A percentile compares a stretch with the other conserved stretches of the same genome.
Conservation (phyloP, 1,139 yeast genomes). For the Nakaseomyces nivariensis region DNA sequence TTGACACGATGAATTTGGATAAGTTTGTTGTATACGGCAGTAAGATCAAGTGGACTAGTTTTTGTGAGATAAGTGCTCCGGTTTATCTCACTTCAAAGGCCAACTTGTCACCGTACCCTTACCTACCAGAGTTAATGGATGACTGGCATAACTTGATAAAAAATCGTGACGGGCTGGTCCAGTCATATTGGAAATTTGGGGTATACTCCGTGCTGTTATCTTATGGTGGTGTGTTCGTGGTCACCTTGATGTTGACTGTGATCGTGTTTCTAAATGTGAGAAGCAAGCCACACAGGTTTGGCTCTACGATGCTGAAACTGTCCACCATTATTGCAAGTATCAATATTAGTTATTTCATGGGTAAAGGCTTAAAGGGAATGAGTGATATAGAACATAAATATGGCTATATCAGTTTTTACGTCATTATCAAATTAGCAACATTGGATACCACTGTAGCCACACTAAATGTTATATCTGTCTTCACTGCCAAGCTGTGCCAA, state of each 20-base stretch:
- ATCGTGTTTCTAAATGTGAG: conserved; percentile 47
- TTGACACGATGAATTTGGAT: background rate
- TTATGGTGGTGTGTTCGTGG: conserved; percentile 53
- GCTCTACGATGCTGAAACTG: conserved; percentile 38
- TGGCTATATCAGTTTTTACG: conserved; percentile 36
- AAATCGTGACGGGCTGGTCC: conserved; percentile 10
- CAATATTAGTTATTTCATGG: conserved; percentile 44
- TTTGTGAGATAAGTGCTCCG: background rate
- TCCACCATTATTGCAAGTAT: conserved; percentile 42
- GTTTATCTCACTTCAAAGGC: background rate
- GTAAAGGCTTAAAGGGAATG: conserved; percentile 40
- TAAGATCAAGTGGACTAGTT: background rate
- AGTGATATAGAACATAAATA: conserved; percentile 37
- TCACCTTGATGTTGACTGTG: conserved; percentile 54
- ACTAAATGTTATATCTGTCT: conserved; percentile 53
- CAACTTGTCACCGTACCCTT: background rate
- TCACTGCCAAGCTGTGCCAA: conserved; percentile 59
- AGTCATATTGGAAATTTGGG: conserved; percentile 45
- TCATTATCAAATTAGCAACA: conserved; percentile 41
- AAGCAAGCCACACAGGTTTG: conserved; percentile 25
- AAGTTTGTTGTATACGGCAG: background rate
- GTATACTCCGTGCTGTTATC: conserved; percentile 54
- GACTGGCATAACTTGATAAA: conserved; percentile 26
- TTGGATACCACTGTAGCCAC: conserved; percentile 42
- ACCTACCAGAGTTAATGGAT: conserved; percentile 3